Evolutionary conservation across 2,329 filamentous ascomycete species (phyloP).

Genomic region (Fusarium secorum): DNA sequence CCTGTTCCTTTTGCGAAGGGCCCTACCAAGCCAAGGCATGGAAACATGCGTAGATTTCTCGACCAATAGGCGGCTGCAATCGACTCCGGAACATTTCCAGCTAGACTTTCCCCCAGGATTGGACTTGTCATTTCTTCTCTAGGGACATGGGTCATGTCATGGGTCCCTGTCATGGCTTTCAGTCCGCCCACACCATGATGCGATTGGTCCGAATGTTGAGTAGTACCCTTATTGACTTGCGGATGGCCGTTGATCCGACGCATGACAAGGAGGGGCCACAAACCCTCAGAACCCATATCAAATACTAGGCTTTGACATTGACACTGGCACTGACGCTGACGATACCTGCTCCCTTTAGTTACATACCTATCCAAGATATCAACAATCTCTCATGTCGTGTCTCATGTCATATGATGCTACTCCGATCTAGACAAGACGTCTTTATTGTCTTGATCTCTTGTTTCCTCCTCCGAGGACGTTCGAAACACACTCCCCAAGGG

Average conservation of each 20-base stretch:
- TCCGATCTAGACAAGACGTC: constrained; percentile 10
- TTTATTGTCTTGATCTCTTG: constrained; percentile 4
- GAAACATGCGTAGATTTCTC: constrained; percentile 4
- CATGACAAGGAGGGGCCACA: background rate
- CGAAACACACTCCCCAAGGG: background rate
- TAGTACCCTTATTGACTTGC: constrained; percentile 8
- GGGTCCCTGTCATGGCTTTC: constrained; percentile 11
- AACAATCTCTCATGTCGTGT: constrained; percentile 7
- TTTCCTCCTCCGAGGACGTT: background rate
- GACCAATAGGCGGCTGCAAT: constrained; percentile 9
- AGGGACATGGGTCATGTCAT: constrained; percentile 18
- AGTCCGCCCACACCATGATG: background rate
- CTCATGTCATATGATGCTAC: constrained; percentile 11
- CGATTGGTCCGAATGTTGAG: constrained; percentile 6
- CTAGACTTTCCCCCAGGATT: constrained; percentile 9
- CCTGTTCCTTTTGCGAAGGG: background rate
- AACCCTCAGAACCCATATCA: background rate
- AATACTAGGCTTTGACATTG: background rate
- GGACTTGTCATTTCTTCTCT: constrained; percentile 23
- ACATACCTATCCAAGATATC: background rate
- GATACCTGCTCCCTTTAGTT: constrained; percentile 5
- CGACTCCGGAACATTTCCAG: constrained; percentile 21
- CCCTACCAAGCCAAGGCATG: background rate
- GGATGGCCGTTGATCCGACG: constrained; percentile 26
- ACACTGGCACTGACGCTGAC: background rate